Evolutionary conservation across 306 rosid species (phyloP).

Genomic region (cucumber (Cucumis sativus)): Cucumber_9930_V3 NC_026657.2:15645001-15645500

Average conservation of each 20-base stretch:
- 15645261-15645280: neutral
- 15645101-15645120: slow-evolving; percentile 40
- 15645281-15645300: slow-evolving; percentile 19
- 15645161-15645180: slow-evolving; percentile 32
- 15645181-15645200: slow-evolving; percentile 60
- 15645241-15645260: slow-evolving; percentile 10
- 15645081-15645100: slow-evolving; percentile 36
- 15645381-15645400: slow-evolving; percentile 34
- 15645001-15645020: slow-evolving; percentile 5
- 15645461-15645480: slow-evolving; percentile 83
- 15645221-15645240: slow-evolving; percentile 25
- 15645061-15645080: slow-evolving; percentile 48
- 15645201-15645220: slow-evolving; percentile 55
- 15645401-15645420: slow-evolving; percentile 38
- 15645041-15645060: slow-evolving; percentile 55
- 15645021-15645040: slow-evolving; percentile 19
- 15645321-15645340: slow-evolving; percentile 64
- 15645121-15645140: slow-evolving; percentile 34
- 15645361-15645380: slow-evolving; percentile 59
- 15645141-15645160: slow-evolving; percentile 23
- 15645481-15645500: slow-evolving; percentile 61
- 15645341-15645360: slow-evolving; percentile 89
- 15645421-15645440: slow-evolving; percentile 40
- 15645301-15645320: slow-evolving; percentile 10
- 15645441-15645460: slow-evolving; percentile 38